Percentiles rank a stretch among this genome's conserved stretches.
Conservation (phyloP, 441 rosid species). For the Populus hybrid region DNA sequence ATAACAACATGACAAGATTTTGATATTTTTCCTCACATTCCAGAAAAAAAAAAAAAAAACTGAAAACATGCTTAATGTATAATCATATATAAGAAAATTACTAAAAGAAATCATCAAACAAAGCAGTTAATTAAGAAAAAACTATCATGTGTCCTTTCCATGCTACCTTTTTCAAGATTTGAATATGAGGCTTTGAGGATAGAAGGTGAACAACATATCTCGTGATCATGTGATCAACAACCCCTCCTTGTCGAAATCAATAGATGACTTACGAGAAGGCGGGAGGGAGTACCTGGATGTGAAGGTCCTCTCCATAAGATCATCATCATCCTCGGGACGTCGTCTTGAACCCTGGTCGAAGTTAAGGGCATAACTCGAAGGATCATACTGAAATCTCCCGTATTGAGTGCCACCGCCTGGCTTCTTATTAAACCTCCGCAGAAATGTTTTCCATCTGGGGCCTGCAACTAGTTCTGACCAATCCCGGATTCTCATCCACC, state of each 20-base stretch:
- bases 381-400: background rate
- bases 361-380: background rate
- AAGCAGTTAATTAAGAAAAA: too few species aligned
- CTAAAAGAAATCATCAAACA: too few species aligned
- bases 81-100: too few species aligned
- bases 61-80: too few species aligned
- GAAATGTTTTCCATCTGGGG: background rate
- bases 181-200: background rate
- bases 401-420: background rate
- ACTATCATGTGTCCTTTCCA: too few species aligned
- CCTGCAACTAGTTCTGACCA: background rate
- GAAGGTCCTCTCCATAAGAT: background rate
- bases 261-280: background rate
- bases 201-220: background rate
- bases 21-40: too few species aligned
- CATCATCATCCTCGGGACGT: background rate
- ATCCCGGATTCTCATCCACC: background rate
- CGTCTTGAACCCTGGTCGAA: background rate
- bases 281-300: background rate
- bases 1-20: too few species aligned
- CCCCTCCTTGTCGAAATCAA: background rate
- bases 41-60: too few species aligned
- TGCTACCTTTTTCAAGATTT: background rate
- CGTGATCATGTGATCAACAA: background rate
- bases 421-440: constrained; percentile 1